Evolutionary conservation across 129 eudicot genomes (phyloP).

Genomic region (Chrysanthemum seticuspe): DNA sequence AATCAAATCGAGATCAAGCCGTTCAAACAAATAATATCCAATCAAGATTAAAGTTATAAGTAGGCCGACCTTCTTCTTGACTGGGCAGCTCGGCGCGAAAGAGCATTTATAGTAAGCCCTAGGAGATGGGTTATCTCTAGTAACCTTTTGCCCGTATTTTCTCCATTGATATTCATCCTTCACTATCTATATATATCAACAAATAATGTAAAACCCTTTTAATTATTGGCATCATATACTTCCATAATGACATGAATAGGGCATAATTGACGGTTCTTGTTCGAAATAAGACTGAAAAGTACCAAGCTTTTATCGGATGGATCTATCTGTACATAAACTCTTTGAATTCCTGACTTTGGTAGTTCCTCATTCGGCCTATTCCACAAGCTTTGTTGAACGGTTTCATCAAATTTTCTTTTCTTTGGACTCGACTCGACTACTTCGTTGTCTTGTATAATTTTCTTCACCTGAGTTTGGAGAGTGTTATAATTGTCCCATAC

Average conservation of each 20-base stretch:
- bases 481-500: conserved; percentile 34
- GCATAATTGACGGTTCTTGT: not conserved
- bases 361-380: not conserved
- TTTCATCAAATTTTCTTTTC: conserved; percentile 39
- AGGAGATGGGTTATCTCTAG: conserved; percentile 90
- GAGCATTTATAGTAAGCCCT: conserved; percentile 85
- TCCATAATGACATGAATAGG: not conserved
- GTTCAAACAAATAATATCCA: too few relatives aligned
- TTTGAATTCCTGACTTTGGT: conserved; percentile 14
- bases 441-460: conserved; percentile 28
- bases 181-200: conserved; percentile 41
- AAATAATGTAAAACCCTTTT: not conserved
- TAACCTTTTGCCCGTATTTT: conserved; percentile 91
- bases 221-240: not conserved
- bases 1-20: not conserved
- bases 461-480: conserved; percentile 30
- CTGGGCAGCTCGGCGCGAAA: conserved; percentile 70
- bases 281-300: conserved; percentile 20
- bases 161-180: conserved; percentile 92
- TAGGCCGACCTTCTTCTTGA: conserved; percentile 66
- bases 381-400: conserved; percentile 23
- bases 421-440: not conserved
- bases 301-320: conserved; percentile 67
- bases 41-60: too few relatives aligned
- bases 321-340: conserved; percentile 37